phyloP scores from a whole-genome alignment of 768 basidiomycete genomes.

The Termitomyces sp. region DNA sequence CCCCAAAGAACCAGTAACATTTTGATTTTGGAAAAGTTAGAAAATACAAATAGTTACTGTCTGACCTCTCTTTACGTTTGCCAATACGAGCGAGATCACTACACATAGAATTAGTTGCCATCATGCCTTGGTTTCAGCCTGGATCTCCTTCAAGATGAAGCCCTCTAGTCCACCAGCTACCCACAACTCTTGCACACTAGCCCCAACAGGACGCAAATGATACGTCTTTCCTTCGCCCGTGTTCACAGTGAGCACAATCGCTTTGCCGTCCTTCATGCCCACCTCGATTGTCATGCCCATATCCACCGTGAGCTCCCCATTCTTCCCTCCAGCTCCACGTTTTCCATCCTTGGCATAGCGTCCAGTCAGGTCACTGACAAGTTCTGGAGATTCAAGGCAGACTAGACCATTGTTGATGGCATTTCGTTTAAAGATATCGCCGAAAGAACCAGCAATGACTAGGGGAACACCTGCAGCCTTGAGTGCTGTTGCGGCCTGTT shows the following conservation, averaged over 20 bases:
- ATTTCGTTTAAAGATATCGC: slow-evolving; percentile 99
- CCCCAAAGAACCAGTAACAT: too few species aligned
- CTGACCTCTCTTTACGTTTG: too few species aligned
- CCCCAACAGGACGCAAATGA: slow-evolving; percentile 71
- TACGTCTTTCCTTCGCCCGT: slow-evolving; percentile 52
- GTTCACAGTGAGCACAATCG: slow-evolving; percentile 43
- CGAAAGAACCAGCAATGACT: slow-evolving; percentile 96
- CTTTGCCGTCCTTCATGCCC: slow-evolving; percentile 64
- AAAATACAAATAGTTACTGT: too few species aligned
- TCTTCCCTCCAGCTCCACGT: slow-evolving; percentile 72
- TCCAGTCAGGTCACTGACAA: slow-evolving; percentile 79
- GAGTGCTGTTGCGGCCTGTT: slow-evolving; percentile 97
- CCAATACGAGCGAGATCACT: too few species aligned
- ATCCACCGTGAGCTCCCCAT: slow-evolving; percentile 84
- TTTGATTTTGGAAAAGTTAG: too few species aligned
- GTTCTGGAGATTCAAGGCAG: slow-evolving; percentile 87
- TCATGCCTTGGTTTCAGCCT: slow-evolving; percentile 21
- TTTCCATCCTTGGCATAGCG: slow-evolving; percentile 67
- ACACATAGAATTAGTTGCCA: neutral
- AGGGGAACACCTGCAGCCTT: slow-evolving; percentile 90
- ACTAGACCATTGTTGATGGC: slow-evolving; percentile 98
- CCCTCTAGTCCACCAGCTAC: slow-evolving; percentile 92
- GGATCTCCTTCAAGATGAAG: slow-evolving; percentile 77
- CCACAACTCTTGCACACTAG: slow-evolving; percentile 98
- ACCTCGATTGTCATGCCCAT: slow-evolving; percentile 61